A percentile compares a stretch with the other conserved stretches of the same genome.
Conservation (phyloP, 2,329 filamentous ascomycete species). For the Penicillium sp. region DNA sequence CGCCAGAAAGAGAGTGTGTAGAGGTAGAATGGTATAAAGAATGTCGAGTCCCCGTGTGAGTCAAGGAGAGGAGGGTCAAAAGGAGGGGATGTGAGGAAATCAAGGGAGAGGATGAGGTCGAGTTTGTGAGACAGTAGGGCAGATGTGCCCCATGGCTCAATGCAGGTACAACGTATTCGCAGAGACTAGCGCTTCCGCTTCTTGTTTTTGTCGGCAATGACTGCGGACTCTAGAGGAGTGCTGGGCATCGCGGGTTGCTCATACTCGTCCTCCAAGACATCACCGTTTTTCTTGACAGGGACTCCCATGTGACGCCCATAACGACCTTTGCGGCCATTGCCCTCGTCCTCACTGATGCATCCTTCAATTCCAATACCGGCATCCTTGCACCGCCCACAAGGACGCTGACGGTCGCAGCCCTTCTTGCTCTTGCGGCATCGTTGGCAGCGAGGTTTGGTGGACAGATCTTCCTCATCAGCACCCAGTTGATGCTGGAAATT, state of each 20-base stretch:
- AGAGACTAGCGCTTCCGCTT: conserved; percentile 58
- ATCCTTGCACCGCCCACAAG: conserved; percentile 91
- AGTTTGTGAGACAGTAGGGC: conserved; percentile 5
- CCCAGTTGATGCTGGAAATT: conserved; percentile 58
- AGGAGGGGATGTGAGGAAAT: conserved; percentile 2
- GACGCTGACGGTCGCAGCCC: conserved; percentile 92
- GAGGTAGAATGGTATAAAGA: conserved; percentile 16
- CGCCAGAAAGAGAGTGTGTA: conserved; percentile 17
- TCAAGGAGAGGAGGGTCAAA: conserved; percentile 10
- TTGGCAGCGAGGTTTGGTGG: conserved; percentile 93
- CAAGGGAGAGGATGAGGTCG: conserved; percentile 5
- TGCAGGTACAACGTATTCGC: conserved; percentile 2
- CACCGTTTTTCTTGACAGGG: conserved; percentile 54
- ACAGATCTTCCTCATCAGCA: conserved; percentile 79
- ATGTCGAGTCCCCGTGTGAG: conserved; percentile 7
- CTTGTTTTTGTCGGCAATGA: conserved; percentile 56
- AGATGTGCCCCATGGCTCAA: conserved; percentile 2
- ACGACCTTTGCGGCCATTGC: conserved; percentile 90
- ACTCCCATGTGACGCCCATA: conserved; percentile 70
- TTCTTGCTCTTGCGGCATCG: conserved; percentile 99
- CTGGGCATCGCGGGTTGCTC: conserved; percentile 42
- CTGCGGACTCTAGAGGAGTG: conserved; percentile 27
- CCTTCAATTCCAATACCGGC: conserved; percentile 88
- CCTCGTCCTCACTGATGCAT: conserved; percentile 95
- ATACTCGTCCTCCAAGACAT: conserved; percentile 47